These are phyloP conservation scores for Arthromyces matolae DNA, from an alignment of 768 basidiomycete genomes.

Conservation along the genomic window DNA sequence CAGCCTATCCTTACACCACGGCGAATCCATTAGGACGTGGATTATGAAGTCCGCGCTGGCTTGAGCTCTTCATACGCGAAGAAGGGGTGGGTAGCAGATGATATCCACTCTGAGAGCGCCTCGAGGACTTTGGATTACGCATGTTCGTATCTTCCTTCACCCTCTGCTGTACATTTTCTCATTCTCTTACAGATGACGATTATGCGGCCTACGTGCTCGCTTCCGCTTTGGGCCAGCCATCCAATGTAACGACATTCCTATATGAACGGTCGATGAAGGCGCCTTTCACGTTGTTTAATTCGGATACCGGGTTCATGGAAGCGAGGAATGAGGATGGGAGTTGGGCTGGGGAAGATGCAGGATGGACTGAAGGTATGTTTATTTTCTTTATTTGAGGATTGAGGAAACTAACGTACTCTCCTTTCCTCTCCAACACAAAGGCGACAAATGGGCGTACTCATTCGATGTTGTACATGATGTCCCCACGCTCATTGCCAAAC, in stretches of 20 bases:
- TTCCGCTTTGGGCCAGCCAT: constrained; percentile 43
- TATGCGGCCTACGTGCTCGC: constrained; percentile 69
- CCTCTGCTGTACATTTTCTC: not conserved
- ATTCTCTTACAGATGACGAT: constrained; percentile 58
- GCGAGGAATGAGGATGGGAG: constrained; percentile 63
- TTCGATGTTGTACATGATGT: constrained; percentile 76
- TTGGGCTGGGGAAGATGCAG: constrained; percentile 69
- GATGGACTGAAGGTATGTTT: constrained; percentile 74
- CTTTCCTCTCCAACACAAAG: constrained; percentile 16
- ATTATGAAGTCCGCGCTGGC: constrained; percentile 80
- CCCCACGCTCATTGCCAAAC: constrained; percentile 52
- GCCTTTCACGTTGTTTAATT: constrained; percentile 67
- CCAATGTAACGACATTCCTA: constrained; percentile 45
- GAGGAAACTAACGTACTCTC: no score
- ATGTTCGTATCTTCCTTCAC: constrained; percentile 41
- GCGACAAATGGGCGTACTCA: constrained; percentile 64
- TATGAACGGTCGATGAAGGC: constrained; percentile 49
- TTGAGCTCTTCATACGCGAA: constrained; percentile 61
- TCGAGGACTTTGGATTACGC: constrained; percentile 79
- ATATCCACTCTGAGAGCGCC: constrained; percentile 75
- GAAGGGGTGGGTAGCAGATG: constrained; percentile 74
- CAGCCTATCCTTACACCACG: constrained; percentile 5
- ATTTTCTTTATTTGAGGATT: no score
- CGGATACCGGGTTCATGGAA: constrained; percentile 76
- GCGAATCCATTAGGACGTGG: constrained; percentile 66